Evolutionary conservation across 1,284 basidiomycete species (phyloP), one percentile per base, ranked within the genome.

Genomic region (Ceratobasidium papillatum): DNA sequence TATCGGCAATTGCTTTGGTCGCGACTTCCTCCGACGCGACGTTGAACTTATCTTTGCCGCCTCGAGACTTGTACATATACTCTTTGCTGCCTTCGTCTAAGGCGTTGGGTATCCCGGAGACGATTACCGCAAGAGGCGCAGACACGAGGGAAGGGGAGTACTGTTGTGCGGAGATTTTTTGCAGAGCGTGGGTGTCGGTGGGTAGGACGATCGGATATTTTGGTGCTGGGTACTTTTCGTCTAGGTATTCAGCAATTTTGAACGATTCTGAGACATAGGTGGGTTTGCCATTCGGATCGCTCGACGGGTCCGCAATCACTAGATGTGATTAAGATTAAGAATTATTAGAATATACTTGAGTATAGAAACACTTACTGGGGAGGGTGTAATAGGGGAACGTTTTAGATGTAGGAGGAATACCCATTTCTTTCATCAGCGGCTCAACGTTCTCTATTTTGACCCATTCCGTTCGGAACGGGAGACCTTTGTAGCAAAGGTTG

Each of bases 351-450:
- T 1, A 12, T 34, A 14, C 7, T 65, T 32, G 11, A 32, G 11
- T 5, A 30, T 3, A 8, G 19, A 2, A 52, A n/a, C 2, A 52
- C 58, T 52, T 30, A 58, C 71, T 61, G 14, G 69, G 76, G 19
- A 75, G 34, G 11, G 74, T 77, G 47, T 74, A 69, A 9, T 38
- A 19, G 8, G 45, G 59, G 14, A 45, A 43, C 3, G 30, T 73
- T 22, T 62, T 83, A 78, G 43, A 86, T 79, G 12, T 81, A 83
- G 78, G 86, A 84, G 77, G 68, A 32, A 76, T 66, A 3, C 76
- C 78, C 49, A 78, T 72, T 2, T 41, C 51, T 22, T 74, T 75
- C 12, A 78, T 58, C 7, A 63, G 75, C 17, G 68, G 63, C 51
- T 77, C 77, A 34, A 79, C 77, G 9, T 79, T 77, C 7, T 76